A percentile compares a stretch with the other conserved stretches of the same genome.
phyloP scores from a whole-genome alignment of 176 grass and related monocot genomes.

The Saccharum officinarum region DNA sequence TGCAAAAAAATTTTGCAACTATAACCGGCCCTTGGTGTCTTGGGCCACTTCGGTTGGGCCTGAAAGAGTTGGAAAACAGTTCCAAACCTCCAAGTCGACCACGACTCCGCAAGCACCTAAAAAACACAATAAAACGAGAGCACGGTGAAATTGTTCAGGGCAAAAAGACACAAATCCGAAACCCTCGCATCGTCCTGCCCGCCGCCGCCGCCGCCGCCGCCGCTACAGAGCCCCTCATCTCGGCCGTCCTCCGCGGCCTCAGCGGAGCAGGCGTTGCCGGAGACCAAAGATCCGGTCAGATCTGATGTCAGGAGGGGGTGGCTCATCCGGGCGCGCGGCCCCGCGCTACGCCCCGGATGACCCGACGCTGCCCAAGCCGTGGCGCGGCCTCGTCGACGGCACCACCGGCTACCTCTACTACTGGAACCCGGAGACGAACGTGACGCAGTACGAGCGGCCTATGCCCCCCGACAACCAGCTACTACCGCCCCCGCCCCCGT shows the following conservation, averaged over 20 bases:
- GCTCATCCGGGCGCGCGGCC: constrained; percentile 37
- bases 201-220: not conserved
- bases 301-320: constrained; percentile 41
- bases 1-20: no score
- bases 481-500: constrained; percentile 60
- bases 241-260: not conserved
- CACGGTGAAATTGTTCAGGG: not conserved
- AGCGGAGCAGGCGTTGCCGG: not conserved
- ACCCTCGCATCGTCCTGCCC: not conserved
- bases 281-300: constrained; percentile 34
- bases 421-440: constrained; percentile 95
- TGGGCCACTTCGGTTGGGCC: not conserved
- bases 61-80: not conserved
- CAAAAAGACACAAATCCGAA: not conserved
- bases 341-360: constrained; percentile 97
- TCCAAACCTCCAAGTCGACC: not conserved
- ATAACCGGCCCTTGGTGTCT: no score
- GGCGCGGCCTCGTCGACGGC: constrained; percentile 88
- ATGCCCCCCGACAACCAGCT: constrained; percentile 49
- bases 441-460: constrained; percentile 93
- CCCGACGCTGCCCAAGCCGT: constrained; percentile 86
- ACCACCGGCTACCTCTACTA: constrained; percentile 97
- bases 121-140: constrained; percentile 13
- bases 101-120: not conserved
- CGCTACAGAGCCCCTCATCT: not conserved